phyloP scores from a whole-genome alignment of 1,284 basidiomycete species.

The Cystobasidiaceae sp. region DNA sequence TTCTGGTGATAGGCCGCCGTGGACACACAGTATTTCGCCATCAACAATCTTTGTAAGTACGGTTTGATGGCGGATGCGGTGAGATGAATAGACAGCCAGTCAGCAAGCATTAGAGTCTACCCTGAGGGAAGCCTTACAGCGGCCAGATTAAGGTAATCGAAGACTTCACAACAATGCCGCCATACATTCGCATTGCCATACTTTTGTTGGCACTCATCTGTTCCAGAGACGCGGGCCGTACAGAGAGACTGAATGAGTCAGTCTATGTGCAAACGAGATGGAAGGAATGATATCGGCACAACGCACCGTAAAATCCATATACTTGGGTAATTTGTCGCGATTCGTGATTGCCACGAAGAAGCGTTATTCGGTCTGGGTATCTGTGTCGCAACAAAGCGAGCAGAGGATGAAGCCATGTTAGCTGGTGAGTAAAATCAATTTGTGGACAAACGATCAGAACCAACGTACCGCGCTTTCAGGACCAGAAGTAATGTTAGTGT shows the following conservation, averaged over 20 bases:
- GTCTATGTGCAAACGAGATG: too few species aligned
- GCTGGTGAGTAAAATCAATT: too few species aligned
- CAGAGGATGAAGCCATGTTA: too few species aligned
- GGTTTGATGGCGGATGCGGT: not conserved
- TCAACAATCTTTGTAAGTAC: conserved; percentile 70
- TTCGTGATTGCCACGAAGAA: conserved; percentile 92
- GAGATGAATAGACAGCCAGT: not conserved
- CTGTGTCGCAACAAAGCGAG: conserved; percentile 48
- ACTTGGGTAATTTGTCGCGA: conserved; percentile 95
- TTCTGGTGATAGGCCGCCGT: conserved; percentile 87
- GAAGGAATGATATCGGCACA: too few species aligned
- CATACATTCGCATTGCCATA: conserved; percentile 90
- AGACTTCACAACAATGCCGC: conserved; percentile 93
- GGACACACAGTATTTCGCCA: conserved; percentile 81
- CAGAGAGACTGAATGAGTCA: too few species aligned
- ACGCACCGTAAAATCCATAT: conserved; percentile 90
- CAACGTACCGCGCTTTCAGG: conserved; percentile 74
- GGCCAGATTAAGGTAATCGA: conserved; percentile 88
- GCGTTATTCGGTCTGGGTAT: conserved; percentile 85
- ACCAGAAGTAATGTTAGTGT: conserved; percentile 84
- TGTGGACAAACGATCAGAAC: too few species aligned
- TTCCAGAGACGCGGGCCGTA: too few species aligned
- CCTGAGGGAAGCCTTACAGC: conserved; percentile 58
- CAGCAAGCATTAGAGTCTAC: not conserved
- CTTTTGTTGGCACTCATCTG: conserved; percentile 94